These are phyloP conservation scores for Xylaria nigripes DNA, from an alignment of 495 filamentous ascomycete genomes.

Conservation along the genomic window DNA sequence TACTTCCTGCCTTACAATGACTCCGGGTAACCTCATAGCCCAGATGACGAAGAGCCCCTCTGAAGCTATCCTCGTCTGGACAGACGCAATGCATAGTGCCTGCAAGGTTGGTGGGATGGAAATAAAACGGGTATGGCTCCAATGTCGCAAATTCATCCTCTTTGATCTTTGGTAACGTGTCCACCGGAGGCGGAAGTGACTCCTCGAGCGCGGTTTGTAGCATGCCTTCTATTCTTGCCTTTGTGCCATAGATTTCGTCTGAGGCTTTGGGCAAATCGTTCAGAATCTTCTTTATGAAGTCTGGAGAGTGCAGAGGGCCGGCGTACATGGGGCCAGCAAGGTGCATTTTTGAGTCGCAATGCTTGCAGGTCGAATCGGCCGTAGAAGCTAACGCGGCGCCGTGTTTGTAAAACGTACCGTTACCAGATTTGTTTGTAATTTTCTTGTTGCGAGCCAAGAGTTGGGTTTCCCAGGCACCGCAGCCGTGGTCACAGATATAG, in stretches of 20 bases:
- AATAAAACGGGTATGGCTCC: conserved; percentile 77
- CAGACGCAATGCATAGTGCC: conserved; percentile 70
- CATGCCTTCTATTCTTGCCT: conserved; percentile 81
- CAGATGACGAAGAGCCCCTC: conserved; percentile 69
- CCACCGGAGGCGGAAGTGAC: conserved; percentile 29
- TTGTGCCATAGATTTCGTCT: conserved; percentile 63
- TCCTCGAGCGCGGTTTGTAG: conserved; percentile 81
- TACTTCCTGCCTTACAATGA: conserved; percentile 78
- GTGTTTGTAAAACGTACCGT: conserved; percentile 62
- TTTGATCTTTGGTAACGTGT: conserved; percentile 22
- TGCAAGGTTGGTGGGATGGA: conserved; percentile 62
- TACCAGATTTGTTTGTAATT: conserved; percentile 59
- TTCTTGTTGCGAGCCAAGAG: conserved; percentile 57
- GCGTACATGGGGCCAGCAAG: conserved; percentile 90
- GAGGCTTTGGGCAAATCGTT: conserved; percentile 54
- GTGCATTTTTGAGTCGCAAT: conserved; percentile 82
- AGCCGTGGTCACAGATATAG: conserved; percentile 83
- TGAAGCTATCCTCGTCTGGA: conserved; percentile 59
- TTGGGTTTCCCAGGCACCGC: conserved; percentile 79
- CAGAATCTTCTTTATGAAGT: conserved; percentile 71
- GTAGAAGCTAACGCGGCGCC: conserved; percentile 60
- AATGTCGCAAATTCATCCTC: conserved; percentile 47
- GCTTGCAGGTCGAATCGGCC: conserved; percentile 53
- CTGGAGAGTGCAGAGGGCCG: conserved; percentile 74
- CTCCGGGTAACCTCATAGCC: conserved; percentile 77